A percentile compares a stretch with the other conserved stretches of the same genome.
Evolutionary conservation across 768 basidiomycete species (phyloP).

Genomic region (Leccinum obscurum): DNA sequence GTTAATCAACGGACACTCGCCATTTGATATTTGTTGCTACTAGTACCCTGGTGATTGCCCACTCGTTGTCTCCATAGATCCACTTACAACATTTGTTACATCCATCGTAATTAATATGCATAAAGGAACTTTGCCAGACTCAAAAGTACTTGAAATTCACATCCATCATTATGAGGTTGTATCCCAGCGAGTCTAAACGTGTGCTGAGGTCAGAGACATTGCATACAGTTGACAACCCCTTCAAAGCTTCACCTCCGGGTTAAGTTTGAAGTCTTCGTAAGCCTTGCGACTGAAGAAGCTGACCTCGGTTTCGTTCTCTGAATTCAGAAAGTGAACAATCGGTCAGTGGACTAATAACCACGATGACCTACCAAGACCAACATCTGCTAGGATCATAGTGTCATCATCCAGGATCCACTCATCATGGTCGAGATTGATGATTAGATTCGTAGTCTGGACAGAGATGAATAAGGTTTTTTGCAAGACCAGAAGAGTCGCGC

Average conservation of each 20-base stretch:
- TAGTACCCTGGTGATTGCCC: constrained; percentile 24
- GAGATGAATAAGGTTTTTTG: background rate
- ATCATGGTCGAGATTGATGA: constrained; percentile 96
- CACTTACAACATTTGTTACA: constrained; percentile 29
- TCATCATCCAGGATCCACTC: constrained; percentile 87
- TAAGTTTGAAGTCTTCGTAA: constrained; percentile 78
- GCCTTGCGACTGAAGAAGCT: constrained; percentile 81
- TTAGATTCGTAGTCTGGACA: constrained; percentile 87
- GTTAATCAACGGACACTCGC: constrained; percentile 16
- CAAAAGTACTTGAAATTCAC: background rate
- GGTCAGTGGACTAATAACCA: background rate
- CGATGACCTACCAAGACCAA: constrained; percentile 68
- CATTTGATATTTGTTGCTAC: constrained; percentile 20
- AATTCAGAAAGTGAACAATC: background rate
- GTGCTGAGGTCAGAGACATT: background rate
- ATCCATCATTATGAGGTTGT: constrained; percentile 10
- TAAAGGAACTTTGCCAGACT: constrained; percentile 9
- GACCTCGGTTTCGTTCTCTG: constrained; percentile 95
- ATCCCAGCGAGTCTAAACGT: constrained; percentile 32
- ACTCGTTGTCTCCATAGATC: constrained; percentile 31
- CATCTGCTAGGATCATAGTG: constrained; percentile 57
- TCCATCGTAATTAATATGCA: constrained; percentile 31
- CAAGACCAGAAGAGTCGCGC: background rate
- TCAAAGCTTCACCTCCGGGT: constrained; percentile 61
- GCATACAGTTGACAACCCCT: background rate